Evolutionary conservation across 495 filamentous ascomycete genomes (phyloP).

Genomic region (Endocarpon pusillum): DNA sequence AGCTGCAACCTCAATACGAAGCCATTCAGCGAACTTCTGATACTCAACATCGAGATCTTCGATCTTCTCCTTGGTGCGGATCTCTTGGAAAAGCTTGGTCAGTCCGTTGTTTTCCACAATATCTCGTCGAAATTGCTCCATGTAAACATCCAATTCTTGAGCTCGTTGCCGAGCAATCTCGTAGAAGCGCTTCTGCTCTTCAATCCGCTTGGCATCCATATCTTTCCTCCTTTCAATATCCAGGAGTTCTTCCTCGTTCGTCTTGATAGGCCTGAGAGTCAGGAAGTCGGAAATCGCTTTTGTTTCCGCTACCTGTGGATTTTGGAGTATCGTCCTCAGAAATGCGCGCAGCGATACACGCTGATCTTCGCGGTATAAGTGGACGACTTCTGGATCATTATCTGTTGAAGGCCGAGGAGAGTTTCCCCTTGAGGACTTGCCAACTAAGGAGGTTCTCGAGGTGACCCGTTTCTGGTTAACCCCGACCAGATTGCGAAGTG

Average conservation of each 20-base stretch:
- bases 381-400: slow-evolving; percentile 25
- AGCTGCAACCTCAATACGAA: slow-evolving; percentile 91
- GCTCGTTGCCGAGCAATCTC: slow-evolving; percentile 85
- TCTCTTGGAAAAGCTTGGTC: slow-evolving; percentile 83
- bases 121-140: slow-evolving; percentile 69
- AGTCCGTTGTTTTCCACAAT: slow-evolving; percentile 75
- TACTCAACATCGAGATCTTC: slow-evolving; percentile 84
- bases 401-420: slow-evolving; percentile 12
- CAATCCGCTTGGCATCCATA: slow-evolving; percentile 73
- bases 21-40: slow-evolving; percentile 95
- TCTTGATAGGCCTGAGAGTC: slow-evolving; percentile 43
- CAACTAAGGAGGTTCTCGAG: slow-evolving; percentile 6
- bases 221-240: slow-evolving; percentile 65
- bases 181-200: slow-evolving; percentile 87
- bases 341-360: slow-evolving; percentile 84
- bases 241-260: slow-evolving; percentile 64
- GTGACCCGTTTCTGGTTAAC: slow-evolving; percentile 2
- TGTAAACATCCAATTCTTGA: slow-evolving; percentile 86
- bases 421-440: slow-evolving; percentile 31
- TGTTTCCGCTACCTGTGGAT: slow-evolving; percentile 64
- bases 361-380: slow-evolving; percentile 78
- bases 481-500: slow-evolving; percentile 20
- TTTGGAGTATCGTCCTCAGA: slow-evolving; percentile 64
- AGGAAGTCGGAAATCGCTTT: slow-evolving; percentile 72
- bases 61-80: slow-evolving; percentile 71